phyloP scores from a whole-genome alignment of 495 filamentous ascomycete species.

The Collariella sp. region DNA sequence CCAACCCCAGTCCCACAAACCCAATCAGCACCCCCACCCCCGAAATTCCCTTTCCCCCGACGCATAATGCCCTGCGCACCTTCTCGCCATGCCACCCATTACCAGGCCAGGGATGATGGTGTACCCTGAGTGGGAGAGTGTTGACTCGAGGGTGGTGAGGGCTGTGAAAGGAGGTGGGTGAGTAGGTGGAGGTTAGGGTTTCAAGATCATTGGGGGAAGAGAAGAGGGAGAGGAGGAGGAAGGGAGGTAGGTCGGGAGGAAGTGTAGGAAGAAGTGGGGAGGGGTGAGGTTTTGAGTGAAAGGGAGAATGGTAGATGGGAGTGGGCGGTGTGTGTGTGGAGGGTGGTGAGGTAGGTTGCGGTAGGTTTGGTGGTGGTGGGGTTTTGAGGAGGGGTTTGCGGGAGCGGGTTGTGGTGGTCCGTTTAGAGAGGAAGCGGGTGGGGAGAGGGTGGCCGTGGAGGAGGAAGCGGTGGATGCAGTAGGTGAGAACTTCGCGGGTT shows the following conservation, averaged over 20 bases:
- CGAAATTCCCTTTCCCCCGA: slow-evolving; percentile 60
- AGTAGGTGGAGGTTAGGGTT: slow-evolving; percentile 70
- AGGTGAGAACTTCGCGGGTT: slow-evolving; percentile 51
- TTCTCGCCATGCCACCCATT: slow-evolving; percentile 62
- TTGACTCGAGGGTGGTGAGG: slow-evolving; percentile 66
- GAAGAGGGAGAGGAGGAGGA: slow-evolving; percentile 19
- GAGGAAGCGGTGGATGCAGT: slow-evolving; percentile 62
- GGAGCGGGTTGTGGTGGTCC: too few relatives aligned
- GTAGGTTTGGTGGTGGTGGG: not conserved
- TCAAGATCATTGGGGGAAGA: slow-evolving; percentile 38
- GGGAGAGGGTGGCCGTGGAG: slow-evolving; percentile 47
- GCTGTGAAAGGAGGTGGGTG: slow-evolving; percentile 66
- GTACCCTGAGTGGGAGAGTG: slow-evolving; percentile 71
- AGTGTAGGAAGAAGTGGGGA: slow-evolving; percentile 58
- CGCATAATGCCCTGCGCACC: slow-evolving; percentile 60
- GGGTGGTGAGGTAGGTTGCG: slow-evolving; percentile 30
- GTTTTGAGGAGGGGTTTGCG: too few relatives aligned
- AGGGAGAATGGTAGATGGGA: slow-evolving; percentile 48
- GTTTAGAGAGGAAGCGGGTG: slow-evolving; percentile 29
- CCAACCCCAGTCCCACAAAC: slow-evolving; percentile 53
- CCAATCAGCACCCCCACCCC: slow-evolving; percentile 68
- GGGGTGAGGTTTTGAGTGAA: slow-evolving; percentile 65
- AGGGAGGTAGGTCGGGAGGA: slow-evolving; percentile 67
- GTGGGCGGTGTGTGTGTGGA: slow-evolving; percentile 62
- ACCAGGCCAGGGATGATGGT: slow-evolving; percentile 63